Evolutionary conservation across 306 rosid genomes (phyloP), one percentile per base, ranked within the genome.

Genomic region (Rosa chinensis): DNA sequence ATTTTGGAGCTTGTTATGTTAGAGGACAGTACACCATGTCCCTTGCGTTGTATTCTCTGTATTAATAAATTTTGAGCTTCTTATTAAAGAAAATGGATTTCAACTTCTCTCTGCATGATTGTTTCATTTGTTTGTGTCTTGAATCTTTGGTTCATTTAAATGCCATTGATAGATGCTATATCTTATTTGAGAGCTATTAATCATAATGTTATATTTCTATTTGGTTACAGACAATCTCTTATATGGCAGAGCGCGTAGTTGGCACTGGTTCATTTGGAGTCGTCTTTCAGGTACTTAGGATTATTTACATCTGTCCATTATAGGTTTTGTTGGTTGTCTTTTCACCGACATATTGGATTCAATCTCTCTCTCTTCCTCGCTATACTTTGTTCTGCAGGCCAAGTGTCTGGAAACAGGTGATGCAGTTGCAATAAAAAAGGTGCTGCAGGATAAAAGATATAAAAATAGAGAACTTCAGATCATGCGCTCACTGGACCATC

Each of bases 181-280:
- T 71, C 43, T 44, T 79, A 21, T 80, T 61, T 52, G 70, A 47
- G 48, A 43, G 7, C 47, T 28, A 35, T 16, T 39, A 17, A 18
- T 25, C 71, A 76, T 13, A 76, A 70, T 14, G 5, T 11, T 37
- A 40, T 70, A 72, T n/a, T 70, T 56, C 23, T 78, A 32, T 77
- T 37, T 78, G 76, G 77, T 70, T 76, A 58, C 90, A 94, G 98
- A 90, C 91, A 83, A 86, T 90, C 79, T 89, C 98, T 2, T 94
- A 92, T 67, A 92, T 89, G 97, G 97, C 98, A 25, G 98, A 94
- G 85, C 97, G 97, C 10, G 94, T 94, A 80, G 98, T 94, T 61
- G 98, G 98, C 25, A 94, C 94, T 40, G 98, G 97, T 76, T 94
- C 98, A 6, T 94, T 94, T 64, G 98, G 98, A 25, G 91, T 92